Conservation (phyloP, 306 rosid species). For the Sechiopsis laciniata region DNA sequence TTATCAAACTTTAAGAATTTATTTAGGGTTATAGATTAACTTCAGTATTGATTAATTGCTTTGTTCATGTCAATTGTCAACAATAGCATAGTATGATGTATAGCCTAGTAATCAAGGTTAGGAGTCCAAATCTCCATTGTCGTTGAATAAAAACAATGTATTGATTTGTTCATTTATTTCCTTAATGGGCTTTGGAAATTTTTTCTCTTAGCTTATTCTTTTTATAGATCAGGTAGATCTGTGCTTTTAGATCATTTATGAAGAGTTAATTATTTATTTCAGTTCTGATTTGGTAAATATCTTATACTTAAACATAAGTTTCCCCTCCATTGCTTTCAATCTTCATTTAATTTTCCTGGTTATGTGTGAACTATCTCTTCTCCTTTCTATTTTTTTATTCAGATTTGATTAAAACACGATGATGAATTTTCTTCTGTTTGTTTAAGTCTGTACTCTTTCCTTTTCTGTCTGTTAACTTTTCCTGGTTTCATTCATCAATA, state of each 20-base stretch:
- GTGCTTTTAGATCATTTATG: conserved; percentile 19
- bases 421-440: neutral
- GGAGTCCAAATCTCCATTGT: too few relatives aligned
- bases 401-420: neutral
- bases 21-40: neutral
- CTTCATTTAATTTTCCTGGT: conserved; percentile 14
- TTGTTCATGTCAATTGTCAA: conserved; percentile 3
- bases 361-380: neutral
- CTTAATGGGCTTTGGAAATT: conserved; percentile 24
- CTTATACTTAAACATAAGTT: neutral
- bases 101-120: too few relatives aligned
- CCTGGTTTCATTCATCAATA: conserved; percentile 32
- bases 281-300: neutral
- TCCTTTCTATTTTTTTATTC: neutral
- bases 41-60: conserved; percentile 18
- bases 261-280: neutral
- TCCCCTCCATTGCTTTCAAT: conserved; percentile 4
- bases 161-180: conserved; percentile 18
- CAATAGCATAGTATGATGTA: too few relatives aligned
- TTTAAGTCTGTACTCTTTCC: conserved; percentile 17
- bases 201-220: conserved; percentile 12
- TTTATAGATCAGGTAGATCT: conserved; percentile 33
- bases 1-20: conserved; percentile 16
- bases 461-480: conserved; percentile 18
- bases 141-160: neutral